Conservation (phyloP, 2,329 filamentous ascomycete species). For the Boeremia exigua region DNA sequence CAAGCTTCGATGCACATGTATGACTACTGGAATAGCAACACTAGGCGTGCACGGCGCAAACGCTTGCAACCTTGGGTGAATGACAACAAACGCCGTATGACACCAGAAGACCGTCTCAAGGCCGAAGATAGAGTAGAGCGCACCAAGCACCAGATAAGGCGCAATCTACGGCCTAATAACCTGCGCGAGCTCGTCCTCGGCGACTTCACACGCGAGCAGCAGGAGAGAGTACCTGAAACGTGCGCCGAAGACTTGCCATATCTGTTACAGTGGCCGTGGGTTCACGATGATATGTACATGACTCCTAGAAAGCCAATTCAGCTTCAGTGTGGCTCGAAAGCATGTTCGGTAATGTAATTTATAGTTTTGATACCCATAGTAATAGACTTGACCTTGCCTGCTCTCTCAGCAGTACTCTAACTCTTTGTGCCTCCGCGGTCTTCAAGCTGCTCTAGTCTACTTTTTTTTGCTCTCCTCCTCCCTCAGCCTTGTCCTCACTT, state of each 20-base stretch:
- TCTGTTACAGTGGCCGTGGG: slow-evolving; percentile 21
- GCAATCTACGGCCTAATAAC: slow-evolving; percentile 11
- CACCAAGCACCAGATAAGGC: slow-evolving; percentile 11
- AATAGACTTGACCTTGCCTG: background rate
- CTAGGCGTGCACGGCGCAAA: slow-evolving; percentile 21
- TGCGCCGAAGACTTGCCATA: slow-evolving; percentile 23
- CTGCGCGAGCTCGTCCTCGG: slow-evolving; percentile 7
- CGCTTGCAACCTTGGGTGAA: slow-evolving; percentile 20
- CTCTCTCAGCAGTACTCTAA: background rate
- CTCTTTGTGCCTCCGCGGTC: too few species aligned
- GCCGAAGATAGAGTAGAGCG: slow-evolving; percentile 15
- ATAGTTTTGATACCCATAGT: background rate
- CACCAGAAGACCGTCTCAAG: slow-evolving; percentile 17
- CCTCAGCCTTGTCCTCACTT: slow-evolving; percentile 61
- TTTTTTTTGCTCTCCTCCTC: slow-evolving; percentile 37
- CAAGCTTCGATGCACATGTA: slow-evolving; percentile 1
- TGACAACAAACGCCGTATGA: slow-evolving; percentile 24
- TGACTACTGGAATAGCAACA: slow-evolving; percentile 3
- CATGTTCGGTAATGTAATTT: slow-evolving; percentile 3
- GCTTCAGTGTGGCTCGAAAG: background rate
- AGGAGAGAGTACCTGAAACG: slow-evolving; percentile 19
- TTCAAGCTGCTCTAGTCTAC: background rate
- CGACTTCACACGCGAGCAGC: background rate
- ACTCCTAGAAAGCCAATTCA: slow-evolving; percentile 6
- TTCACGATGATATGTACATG: slow-evolving; percentile 13